Conservation (phyloP, 176 grass and related monocot genomes). For the Metroxylon sagu region DNA sequence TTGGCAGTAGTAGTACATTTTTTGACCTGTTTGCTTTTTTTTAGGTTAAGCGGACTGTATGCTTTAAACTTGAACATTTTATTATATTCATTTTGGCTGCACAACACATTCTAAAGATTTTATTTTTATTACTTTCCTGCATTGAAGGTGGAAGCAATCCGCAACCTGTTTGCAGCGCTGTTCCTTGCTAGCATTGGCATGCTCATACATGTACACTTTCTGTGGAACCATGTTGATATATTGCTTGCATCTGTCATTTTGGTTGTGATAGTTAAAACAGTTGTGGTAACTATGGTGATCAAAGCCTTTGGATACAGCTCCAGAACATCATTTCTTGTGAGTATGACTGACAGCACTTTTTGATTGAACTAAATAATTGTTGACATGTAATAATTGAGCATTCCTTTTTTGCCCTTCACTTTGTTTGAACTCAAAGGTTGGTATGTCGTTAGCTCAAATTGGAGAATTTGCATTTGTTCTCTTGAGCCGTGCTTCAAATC, state of each 20-base stretch:
- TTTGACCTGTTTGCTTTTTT: too few species aligned
- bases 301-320: constrained; percentile 92
- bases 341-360: constrained; percentile 18
- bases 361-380: constrained; percentile 1
- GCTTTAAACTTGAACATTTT: too few species aligned
- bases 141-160: constrained; percentile 83
- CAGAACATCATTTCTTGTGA: constrained; percentile 92
- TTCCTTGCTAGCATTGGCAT: constrained; percentile 99
- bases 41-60: too few species aligned
- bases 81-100: too few species aligned
- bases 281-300: constrained; percentile 66
- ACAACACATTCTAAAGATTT: neutral
- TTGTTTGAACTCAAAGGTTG: constrained; percentile 47
- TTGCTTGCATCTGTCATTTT: constrained; percentile 71
- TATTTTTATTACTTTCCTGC: constrained; percentile 12
- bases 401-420: neutral
- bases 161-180: constrained; percentile 96
- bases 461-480: constrained; percentile 99
- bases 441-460: constrained; percentile 97
- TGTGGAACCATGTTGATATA: constrained; percentile 87
- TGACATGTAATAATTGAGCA: neutral
- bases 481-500: constrained; percentile 91
- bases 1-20: too few species aligned
- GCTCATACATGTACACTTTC: constrained; percentile 94
- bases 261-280: constrained; percentile 82